Conservation (phyloP, 148 eudicot genomes). For the Amaranthus palmeri region DNA sequence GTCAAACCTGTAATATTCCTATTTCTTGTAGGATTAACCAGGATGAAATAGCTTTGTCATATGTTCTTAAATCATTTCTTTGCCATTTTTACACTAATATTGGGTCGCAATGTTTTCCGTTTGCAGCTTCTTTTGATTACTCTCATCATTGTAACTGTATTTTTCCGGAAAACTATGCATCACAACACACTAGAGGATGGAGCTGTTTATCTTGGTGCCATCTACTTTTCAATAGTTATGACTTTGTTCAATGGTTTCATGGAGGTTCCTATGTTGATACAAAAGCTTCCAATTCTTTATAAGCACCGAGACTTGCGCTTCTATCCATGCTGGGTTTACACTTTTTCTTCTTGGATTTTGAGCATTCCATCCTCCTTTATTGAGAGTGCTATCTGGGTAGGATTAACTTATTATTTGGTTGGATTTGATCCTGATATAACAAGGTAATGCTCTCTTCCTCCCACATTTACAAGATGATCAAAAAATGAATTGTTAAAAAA, state of each 20-base stretch:
- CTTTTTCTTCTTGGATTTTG: slow-evolving; percentile 87
- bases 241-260: slow-evolving; percentile 88
- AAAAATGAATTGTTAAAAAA: slow-evolving; percentile 1
- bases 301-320: slow-evolving; percentile 87
- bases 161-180: slow-evolving; percentile 87
- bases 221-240: slow-evolving; percentile 81
- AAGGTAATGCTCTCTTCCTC: slow-evolving; percentile 38
- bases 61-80: not conserved
- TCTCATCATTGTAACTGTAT: slow-evolving; percentile 70
- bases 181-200: slow-evolving; percentile 72
- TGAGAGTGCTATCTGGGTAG: slow-evolving; percentile 83
- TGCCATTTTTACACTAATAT: slow-evolving; percentile 17
- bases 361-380: slow-evolving; percentile 73
- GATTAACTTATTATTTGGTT: slow-evolving; percentile 69
- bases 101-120: slow-evolving; percentile 20
- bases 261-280: slow-evolving; percentile 90
- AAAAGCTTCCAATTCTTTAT: slow-evolving; percentile 88
- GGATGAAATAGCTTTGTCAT: not conserved
- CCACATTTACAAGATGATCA: not conserved
- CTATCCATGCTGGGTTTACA: slow-evolving; percentile 91
- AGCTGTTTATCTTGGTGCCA: slow-evolving; percentile 79
- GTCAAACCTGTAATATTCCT: too few relatives aligned
- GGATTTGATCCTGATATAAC: slow-evolving; percentile 87
- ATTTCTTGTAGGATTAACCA: slow-evolving; percentile 1
- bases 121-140: slow-evolving; percentile 73